Base-by-base conservation (phyloP, 495 filamentous ascomycete genomes). In the Aspergillus diversus region DNA sequence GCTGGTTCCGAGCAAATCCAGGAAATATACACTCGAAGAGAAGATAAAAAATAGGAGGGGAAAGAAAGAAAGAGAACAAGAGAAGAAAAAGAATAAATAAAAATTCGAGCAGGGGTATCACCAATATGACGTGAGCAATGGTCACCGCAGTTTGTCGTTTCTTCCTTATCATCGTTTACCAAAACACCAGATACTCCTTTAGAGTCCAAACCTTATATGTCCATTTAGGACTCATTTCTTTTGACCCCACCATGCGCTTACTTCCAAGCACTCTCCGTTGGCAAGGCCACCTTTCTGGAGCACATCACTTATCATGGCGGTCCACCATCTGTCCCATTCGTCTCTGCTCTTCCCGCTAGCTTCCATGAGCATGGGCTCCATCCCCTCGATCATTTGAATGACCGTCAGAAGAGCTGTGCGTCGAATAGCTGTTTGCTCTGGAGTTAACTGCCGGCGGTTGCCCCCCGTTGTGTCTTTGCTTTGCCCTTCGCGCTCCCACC, bases 171-270 rank as follows among this genome's bases (percentile, higher is more conserved):
- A 48, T 62, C 60, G 37, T 60, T 59, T 63, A 62, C 59, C 60
- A 54, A 61, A 69, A 64, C 63, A 65, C 56, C 64, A 47, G 57
- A 57, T 59, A 57, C 21, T 54, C 46, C 63, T 55, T 62, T 56
- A 63, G 55, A 62, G 58, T 64, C 55, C 50, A 51, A 51, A 68
- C 46, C 55, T 39, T 65, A 52, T 37, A 58, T 56, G 50, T 60
- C 42, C 56, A 39, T 58, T 53, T 48, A 57, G 48, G 31, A 21
- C 54, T 75, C 61, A 80, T 73, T 75, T 83, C 78, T 92, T 96
- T 73, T 81, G 80, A 65, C 91, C 93, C 89, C 92, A 96, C 92
- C 92, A 97, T n/a, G 91, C 93, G 56, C 93, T 93, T 60, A 95
- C 85, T 80, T 97, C 93, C 49, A 98, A 77, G 74, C 92, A 96